Base-by-base conservation (phyloP, 352 stramenopile species). In the Globisporangium carolinianum region DNA sequence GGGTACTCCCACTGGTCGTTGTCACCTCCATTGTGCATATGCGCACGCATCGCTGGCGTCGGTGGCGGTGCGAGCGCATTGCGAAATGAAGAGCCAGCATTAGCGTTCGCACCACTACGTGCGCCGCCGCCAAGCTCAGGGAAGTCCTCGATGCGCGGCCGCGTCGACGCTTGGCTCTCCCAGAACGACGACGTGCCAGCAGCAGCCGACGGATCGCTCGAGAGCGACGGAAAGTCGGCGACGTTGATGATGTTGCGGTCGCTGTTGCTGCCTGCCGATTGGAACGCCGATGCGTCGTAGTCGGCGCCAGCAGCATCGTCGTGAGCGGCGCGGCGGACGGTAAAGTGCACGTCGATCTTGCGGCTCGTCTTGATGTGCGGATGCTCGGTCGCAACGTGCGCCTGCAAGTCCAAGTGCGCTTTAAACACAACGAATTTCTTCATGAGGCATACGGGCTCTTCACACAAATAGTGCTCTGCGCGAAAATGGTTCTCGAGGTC, bases 371-470 rank as follows among this genome's bases (percentile, higher is more conserved):
- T 89, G 57, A 95, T 85, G 41, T 93, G 71, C 57, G 87, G 87
- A 50, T 97, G 89, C 52, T 89, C 84, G 36, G 72, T 67, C 6
- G 83, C 57, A 73, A 94, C 68, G 73, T 97, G 89, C 5, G 66
- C 85, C 51, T 95, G 81, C 15, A 96, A 60, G 58, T 97, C 87
- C 46, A 97, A 65, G 61, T 95, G 80, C 35, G 81, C 80, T 57
- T 83, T 86, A 62, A 97, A 97, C 0, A 96, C 89, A 36, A 96
- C 80, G 60, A 97, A 97, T 60, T 95, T 95, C 55, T 91, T 87
- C 15, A 66, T 66, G 0, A 96, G 69, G 67, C 89, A 97, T 37
- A 59, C 41, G 6, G 76, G 61, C 57, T 96, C 86, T 67, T 97
- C 87, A 53, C 87, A 97, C 47, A 97, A 61, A 48, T 87, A 92